phyloP scores from a whole-genome alignment of 225 moss, liverwort and hornwort species.

The Rhytidiadelphus loreus region DNA sequence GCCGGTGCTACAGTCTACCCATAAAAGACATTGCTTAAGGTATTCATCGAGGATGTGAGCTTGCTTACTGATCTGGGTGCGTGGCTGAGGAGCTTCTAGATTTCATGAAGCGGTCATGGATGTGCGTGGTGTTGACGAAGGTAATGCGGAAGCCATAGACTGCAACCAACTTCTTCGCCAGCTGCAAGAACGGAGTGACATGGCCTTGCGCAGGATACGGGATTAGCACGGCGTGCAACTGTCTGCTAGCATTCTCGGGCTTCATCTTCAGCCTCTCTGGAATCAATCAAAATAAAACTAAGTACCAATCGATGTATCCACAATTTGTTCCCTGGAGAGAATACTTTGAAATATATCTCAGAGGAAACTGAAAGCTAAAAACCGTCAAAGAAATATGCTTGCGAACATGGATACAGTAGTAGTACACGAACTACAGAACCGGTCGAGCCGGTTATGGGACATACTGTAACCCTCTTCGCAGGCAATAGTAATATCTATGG shows the following conservation, averaged over 20 bases:
- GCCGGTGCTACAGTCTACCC: too few relatives aligned
- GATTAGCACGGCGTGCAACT: background rate
- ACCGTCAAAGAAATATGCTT: background rate
- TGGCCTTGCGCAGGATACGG: background rate
- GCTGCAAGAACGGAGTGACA: background rate
- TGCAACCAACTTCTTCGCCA: background rate
- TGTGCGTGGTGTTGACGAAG: background rate
- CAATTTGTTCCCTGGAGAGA: background rate
- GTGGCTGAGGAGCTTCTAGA: background rate
- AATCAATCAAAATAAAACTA: background rate
- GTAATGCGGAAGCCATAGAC: background rate
- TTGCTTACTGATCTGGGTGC: background rate
- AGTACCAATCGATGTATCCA: background rate
- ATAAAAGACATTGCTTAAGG: background rate
- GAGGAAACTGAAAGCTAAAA: background rate
- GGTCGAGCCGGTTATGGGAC: background rate
- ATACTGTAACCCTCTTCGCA: background rate
- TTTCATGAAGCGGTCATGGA: background rate
- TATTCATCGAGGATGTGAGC: background rate
- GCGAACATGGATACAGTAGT: background rate
- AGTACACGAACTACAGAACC: background rate
- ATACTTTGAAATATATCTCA: too few relatives aligned
- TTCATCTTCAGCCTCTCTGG: background rate
- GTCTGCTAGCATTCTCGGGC: background rate
- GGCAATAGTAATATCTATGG: background rate